Evolutionary conservation across 2,329 filamentous ascomycete species (phyloP).

Genomic region (Graphiopsis chlorocephala): DNA sequence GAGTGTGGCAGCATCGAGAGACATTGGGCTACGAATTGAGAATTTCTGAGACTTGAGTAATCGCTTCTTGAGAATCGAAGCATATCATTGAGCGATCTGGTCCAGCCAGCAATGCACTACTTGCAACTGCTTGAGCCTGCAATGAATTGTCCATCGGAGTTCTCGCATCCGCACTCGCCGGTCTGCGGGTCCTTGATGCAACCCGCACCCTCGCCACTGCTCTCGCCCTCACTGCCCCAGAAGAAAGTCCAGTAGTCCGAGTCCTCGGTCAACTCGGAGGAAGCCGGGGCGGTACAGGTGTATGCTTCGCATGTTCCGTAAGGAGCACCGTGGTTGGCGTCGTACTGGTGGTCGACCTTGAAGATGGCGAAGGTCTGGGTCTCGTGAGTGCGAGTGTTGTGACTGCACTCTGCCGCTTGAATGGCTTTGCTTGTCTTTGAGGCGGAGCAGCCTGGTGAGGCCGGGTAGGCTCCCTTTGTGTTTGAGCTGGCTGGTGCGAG

Average conservation of each 20-base stretch:
- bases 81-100: not conserved
- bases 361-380: slow-evolving; percentile 43
- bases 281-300: slow-evolving; percentile 38
- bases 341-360: slow-evolving; percentile 47
- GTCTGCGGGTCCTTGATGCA: slow-evolving; percentile 42
- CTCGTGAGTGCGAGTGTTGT: slow-evolving; percentile 40
- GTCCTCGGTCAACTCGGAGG: slow-evolving; percentile 29
- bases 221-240: slow-evolving; percentile 31
- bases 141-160: slow-evolving; percentile 41
- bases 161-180: slow-evolving; percentile 44
- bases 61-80: not conserved
- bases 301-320: slow-evolving; percentile 50
- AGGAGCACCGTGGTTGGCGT: slow-evolving; percentile 43
- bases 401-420: slow-evolving; percentile 44
- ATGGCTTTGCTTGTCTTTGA: slow-evolving; percentile 37
- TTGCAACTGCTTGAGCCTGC: not conserved
- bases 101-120: not conserved
- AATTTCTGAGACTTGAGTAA: not conserved
- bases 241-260: slow-evolving; percentile 43
- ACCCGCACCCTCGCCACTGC: slow-evolving; percentile 33
- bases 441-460: slow-evolving; percentile 29
- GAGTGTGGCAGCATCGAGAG: slow-evolving; percentile 34
- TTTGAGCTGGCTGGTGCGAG: slow-evolving; percentile 39
- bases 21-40: not conserved
- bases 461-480: slow-evolving; percentile 36